Evolutionary conservation across 2,329 filamentous ascomycete species (phyloP), one percentile per base, ranked within the genome.

Genomic region (Botryotinia calthae): DNA sequence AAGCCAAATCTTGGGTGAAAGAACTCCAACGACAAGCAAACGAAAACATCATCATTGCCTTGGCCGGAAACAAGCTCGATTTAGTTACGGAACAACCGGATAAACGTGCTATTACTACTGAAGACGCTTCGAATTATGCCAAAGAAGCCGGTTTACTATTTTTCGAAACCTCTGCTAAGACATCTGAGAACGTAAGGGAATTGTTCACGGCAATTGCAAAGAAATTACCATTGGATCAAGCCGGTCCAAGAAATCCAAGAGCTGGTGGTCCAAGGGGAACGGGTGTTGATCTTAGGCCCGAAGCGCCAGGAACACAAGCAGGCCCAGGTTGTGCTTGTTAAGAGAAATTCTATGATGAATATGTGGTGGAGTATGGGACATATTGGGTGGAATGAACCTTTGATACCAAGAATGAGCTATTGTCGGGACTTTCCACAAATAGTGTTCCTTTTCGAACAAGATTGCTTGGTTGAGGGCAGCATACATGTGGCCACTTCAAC

Each of bases 1-100:
- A 99, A 87, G 97, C 97, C 79, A 99, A 99, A 84, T 93, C 95
- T 62, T 99, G 96, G 96, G 95, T 99, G 74, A 98, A 98, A 85
- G 96, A 99, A 83, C 90, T 99, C 72, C 96, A 99, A 84, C 91
- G 96, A 82, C 96, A 99, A 85, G 96, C 97, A 76, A 99, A 98
- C 86, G 96, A 99, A 84, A 98, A 98, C 84, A 99, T 99, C 83
- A 95, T 99, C 83, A 99, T 99, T 81, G 96, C 96, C 64, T 90
- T 99, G 61, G 96, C 95, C 70, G 96, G 96, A 76, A 99, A 99
- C 88, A 98, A 99, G 86, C 87, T 97, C 81, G 96, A 99, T 87
- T 86, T 99, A 78, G 96, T 98, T 75, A 95, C 90, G 76, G 95
- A 97, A 81, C 93, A 93, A 82, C 95, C 95, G 65, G 95, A 98